Conservation (phyloP, 2,329 filamentous ascomycete species). For the Cercospora sp. region DNA sequence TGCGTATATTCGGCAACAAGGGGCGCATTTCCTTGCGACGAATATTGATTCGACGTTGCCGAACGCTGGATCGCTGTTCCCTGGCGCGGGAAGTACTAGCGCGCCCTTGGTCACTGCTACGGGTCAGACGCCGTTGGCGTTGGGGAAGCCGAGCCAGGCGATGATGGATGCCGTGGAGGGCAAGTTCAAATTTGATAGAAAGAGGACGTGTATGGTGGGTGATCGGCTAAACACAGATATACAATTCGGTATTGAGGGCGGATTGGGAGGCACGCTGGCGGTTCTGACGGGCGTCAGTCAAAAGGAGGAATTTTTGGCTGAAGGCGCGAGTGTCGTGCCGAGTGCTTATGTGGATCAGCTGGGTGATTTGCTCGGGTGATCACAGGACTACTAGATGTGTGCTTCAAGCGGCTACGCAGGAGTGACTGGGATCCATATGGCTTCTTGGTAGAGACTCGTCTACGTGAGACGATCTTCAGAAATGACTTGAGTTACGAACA, state of each 20-base stretch:
- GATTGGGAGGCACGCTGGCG: slow-evolving; percentile 84
- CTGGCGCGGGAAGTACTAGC: slow-evolving; percentile 82
- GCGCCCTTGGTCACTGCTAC: slow-evolving; percentile 69
- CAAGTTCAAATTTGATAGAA: slow-evolving; percentile 85
- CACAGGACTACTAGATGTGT: not conserved
- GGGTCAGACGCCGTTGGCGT: slow-evolving; percentile 67
- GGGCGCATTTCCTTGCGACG: slow-evolving; percentile 86
- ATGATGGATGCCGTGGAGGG: slow-evolving; percentile 99
- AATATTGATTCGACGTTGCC: slow-evolving; percentile 92
- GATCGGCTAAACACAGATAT: slow-evolving; percentile 95
- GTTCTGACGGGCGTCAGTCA: slow-evolving; percentile 88
- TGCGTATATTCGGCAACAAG: slow-evolving; percentile 74
- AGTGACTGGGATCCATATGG: not conserved
- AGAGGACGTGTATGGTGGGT: slow-evolving; percentile 90
- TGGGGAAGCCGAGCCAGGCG: slow-evolving; percentile 94
- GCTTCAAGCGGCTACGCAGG: not conserved
- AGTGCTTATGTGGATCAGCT: slow-evolving; percentile 82
- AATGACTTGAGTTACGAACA: too few relatives aligned
- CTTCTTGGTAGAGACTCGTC: not conserved
- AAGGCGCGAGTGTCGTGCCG: slow-evolving; percentile 69
- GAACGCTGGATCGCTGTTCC: slow-evolving; percentile 78
- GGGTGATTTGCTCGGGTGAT: slow-evolving; percentile 64
- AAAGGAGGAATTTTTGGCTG: slow-evolving; percentile 77
- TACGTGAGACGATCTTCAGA: too few relatives aligned
- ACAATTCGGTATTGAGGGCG: slow-evolving; percentile 87